These are phyloP conservation scores for Gossypium anomalum DNA, from an alignment of 345 rosid species.

Conservation along the genomic window DNA sequence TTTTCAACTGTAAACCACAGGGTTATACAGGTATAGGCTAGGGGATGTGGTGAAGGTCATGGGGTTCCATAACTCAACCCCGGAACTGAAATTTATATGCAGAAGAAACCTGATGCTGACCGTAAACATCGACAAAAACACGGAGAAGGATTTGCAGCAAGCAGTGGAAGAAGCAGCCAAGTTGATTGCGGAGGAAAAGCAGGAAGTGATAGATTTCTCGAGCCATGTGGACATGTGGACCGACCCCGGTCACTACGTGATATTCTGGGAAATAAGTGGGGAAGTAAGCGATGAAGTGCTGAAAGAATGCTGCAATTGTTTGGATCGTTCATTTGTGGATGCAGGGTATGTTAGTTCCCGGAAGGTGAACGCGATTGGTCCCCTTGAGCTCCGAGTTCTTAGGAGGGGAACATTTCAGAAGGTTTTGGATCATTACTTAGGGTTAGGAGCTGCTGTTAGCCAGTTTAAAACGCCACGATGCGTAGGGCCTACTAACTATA, in stretches of 20 bases:
- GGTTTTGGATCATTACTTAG: slow-evolving; percentile 70
- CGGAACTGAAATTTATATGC: slow-evolving; percentile 74
- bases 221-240: slow-evolving; percentile 61
- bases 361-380: slow-evolving; percentile 61
- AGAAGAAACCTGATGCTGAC: slow-evolving; percentile 69
- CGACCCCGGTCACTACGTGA: slow-evolving; percentile 86
- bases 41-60: slow-evolving; percentile 79
- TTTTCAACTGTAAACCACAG: slow-evolving; percentile 33
- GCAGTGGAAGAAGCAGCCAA: slow-evolving; percentile 70
- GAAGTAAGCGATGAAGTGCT: slow-evolving; percentile 54
- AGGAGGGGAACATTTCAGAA: slow-evolving; percentile 66
- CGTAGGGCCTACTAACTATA: slow-evolving; percentile 47
- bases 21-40: slow-evolving; percentile 81
- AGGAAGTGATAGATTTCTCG: slow-evolving; percentile 75
- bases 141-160: slow-evolving; percentile 72
- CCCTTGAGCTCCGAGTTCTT: slow-evolving; percentile 74
- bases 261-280: slow-evolving; percentile 77
- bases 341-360: slow-evolving; percentile 78
- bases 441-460: slow-evolving; percentile 66
- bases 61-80: slow-evolving; percentile 83
- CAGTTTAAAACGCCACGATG: slow-evolving; percentile 91
- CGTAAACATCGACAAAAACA: slow-evolving; percentile 95
- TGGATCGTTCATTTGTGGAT: slow-evolving; percentile 67
- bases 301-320: slow-evolving; percentile 64
- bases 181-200: slow-evolving; percentile 56